Evolutionary conservation across 176 grass and related monocot species (phyloP).

Genomic region (Miscanthus lutarioriparius): DNA sequence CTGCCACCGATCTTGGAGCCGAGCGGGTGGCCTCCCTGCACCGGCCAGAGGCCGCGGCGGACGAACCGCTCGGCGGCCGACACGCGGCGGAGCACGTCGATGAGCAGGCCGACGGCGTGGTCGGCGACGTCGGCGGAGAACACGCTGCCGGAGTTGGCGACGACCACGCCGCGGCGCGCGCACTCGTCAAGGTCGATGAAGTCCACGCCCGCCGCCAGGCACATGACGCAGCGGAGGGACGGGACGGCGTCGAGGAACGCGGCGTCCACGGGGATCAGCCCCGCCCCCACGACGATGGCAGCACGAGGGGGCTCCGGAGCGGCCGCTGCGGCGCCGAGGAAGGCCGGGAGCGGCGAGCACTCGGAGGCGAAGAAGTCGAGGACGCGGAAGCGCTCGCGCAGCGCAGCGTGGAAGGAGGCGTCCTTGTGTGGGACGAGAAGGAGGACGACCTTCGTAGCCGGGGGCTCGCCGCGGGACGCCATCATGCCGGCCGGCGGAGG

Average conservation of each 20-base stretch:
- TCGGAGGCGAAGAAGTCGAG: neutral
- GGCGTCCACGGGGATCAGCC: neutral
- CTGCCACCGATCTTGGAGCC: conserved; percentile 23
- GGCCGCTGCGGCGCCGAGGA: neutral
- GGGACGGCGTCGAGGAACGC: neutral
- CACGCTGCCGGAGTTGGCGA: neutral
- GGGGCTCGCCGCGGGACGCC: neutral
- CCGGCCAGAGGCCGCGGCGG: neutral
- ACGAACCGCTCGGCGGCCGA: neutral
- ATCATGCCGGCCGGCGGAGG: neutral
- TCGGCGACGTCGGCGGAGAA: neutral
- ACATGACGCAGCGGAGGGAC: neutral
- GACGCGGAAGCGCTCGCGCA: neutral
- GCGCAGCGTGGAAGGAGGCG: neutral
- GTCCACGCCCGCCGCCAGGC: neutral
- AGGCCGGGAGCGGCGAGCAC: neutral
- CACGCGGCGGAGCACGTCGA: neutral
- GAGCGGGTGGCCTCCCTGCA: neutral
- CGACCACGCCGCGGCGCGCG: neutral
- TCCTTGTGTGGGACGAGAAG: neutral
- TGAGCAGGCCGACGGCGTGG: neutral
- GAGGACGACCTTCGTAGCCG: neutral
- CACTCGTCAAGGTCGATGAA: neutral
- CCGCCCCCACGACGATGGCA: neutral
- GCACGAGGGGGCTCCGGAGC: neutral